Evolutionary conservation across 345 rosid species (phyloP), one percentile per base, ranked within the genome.

Genomic region (Diplotaxis tenuifolia): DNA sequence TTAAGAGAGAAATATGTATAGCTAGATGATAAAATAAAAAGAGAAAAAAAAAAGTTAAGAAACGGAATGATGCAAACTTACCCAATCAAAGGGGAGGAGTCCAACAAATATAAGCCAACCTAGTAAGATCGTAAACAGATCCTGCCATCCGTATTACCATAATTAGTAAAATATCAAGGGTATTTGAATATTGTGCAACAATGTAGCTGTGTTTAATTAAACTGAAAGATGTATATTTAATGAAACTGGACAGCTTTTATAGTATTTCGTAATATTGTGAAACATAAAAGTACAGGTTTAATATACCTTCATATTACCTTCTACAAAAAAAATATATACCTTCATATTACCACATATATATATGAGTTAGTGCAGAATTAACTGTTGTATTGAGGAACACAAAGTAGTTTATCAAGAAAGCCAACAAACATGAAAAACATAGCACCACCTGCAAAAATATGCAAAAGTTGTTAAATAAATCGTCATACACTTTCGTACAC

Each of bases 91-190:
- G 28, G 89, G 88, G 74, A 89, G 89, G 74, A 89, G 89, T 52
- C 92, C 96, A 0, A 89, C 95, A 78, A 90, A 90, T 56, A 90
- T 63, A 52, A 78, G 14, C 96, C 96, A 90, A 31, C 96, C 96
- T 18, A 90, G 66, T 74, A 68, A 82, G 58, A 90, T 83, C 6
- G 96, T 90, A 57, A 88, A 83, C 62, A 90, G 80, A 74, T 90
- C 95, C 96, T 88, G 68, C 50, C 65, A 71, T 16, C 54, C 19
- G 47, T 10, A 31, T 21, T 60, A 70, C 12, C 7, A 18, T 45
- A 59, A 59, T 47, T n/a, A 70, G 19, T 47, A 14, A 70, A 15
- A 47, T 47, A 3, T 15, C 20, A 70, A 18, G 28, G 7, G 6
- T 11, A 27, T 23, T 22, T 23, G 25, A 42, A 4, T 42, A 25